A percentile compares a stretch with the other conserved stretches of the same genome.
These are phyloP conservation scores for Lichtheimia ramosa DNA, from an alignment of 371 early-diverging fungal genomes.

Conservation along the genomic window DNA sequence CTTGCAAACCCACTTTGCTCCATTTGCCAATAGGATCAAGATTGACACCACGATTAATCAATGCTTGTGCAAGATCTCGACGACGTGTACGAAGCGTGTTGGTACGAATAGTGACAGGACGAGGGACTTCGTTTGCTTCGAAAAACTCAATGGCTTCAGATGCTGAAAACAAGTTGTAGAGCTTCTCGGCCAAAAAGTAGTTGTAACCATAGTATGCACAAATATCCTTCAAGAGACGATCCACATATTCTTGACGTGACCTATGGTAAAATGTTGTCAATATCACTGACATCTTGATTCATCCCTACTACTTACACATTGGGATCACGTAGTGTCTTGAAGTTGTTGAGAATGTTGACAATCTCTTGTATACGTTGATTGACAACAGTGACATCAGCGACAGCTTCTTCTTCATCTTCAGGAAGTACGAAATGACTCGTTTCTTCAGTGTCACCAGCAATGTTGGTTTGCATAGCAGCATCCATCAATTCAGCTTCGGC, in stretches of 20 bases:
- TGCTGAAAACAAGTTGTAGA: conserved; percentile 88
- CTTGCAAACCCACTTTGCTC: conserved; percentile 88
- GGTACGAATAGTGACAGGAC: conserved; percentile 97
- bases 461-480: conserved; percentile 75
- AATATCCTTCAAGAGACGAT: conserved; percentile 86
- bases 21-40: conserved; percentile 97
- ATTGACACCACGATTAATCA: conserved; percentile 97
- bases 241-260: conserved; percentile 83
- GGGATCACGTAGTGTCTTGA: conserved; percentile 79
- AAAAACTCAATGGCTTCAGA: conserved; percentile 97
- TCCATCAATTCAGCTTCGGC: conserved; percentile 76
- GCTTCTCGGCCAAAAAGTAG: conserved; percentile 90
- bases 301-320: conserved; percentile 40
- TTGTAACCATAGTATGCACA: conserved; percentile 94
- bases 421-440: conserved; percentile 62
- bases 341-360: conserved; percentile 84
- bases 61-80: conserved; percentile 92
- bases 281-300: background rate
- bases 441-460: conserved; percentile 65
- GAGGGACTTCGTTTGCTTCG: conserved; percentile 97
- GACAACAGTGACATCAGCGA: conserved; percentile 63
- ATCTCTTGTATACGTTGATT: conserved; percentile 90
- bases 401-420: conserved; percentile 70
- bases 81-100: conserved; percentile 96
- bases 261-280: conserved; percentile 21